Conservation (phyloP, 2,329 filamentous ascomycete genomes). For the Fusarium pseudocircinatum region DNA sequence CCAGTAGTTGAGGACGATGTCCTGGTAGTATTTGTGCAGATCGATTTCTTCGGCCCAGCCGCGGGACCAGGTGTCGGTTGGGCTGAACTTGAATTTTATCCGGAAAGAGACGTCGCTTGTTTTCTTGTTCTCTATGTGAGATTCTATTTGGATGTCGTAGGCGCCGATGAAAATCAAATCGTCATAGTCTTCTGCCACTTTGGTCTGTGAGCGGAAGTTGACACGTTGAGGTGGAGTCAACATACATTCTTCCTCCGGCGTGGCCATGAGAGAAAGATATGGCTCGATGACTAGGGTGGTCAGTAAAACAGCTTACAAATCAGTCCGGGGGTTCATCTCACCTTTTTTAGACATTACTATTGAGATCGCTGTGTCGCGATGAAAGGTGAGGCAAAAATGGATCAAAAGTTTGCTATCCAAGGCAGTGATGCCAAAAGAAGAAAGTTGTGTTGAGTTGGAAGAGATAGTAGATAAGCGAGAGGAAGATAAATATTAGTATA, state of each 20-base stretch:
- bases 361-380: neutral
- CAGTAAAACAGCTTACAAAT: neutral
- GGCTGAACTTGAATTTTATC: neutral
- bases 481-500: neutral
- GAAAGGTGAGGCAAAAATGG: neutral
- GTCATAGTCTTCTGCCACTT: neutral
- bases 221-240: neutral
- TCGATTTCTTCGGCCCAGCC: conserved; percentile 4
- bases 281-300: neutral
- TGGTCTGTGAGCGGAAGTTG: neutral
- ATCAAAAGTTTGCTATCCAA: neutral
- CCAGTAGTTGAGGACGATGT: conserved; percentile 6
- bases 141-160: neutral
- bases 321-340: accelerated
- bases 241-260: neutral
- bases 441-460: neutral
- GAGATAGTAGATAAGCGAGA: neutral
- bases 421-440: neutral
- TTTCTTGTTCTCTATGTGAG: neutral
- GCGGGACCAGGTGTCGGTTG: neutral
- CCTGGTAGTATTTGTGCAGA: neutral
- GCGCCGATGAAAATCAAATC: conserved; percentile 9
- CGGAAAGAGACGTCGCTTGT: neutral
- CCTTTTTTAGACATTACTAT: neutral
- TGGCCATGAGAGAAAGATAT: neutral